phyloP scores from a whole-genome alignment of 2,329 filamentous ascomycete species.

The Chalaropsis thielavioides region DNA sequence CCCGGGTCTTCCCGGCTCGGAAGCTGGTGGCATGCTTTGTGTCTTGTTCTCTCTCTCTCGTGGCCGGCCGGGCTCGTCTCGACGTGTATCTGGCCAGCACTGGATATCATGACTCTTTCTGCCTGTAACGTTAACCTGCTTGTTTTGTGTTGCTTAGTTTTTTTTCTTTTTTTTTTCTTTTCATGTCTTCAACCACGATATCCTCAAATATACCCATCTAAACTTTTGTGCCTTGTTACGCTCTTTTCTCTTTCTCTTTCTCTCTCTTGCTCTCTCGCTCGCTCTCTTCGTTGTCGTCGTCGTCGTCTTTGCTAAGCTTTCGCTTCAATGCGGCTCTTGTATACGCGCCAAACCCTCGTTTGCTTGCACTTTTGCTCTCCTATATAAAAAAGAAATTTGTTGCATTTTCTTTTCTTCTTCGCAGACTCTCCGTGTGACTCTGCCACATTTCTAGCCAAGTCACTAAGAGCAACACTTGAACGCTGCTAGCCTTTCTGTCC shows the following conservation, averaged over 20 bases:
- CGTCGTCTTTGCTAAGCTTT: background rate
- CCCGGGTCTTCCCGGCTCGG: too few relatives aligned
- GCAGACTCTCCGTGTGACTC: background rate
- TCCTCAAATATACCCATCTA: constrained; percentile 17
- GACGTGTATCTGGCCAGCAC: background rate
- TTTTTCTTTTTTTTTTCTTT: constrained; percentile 9
- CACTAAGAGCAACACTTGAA: background rate
- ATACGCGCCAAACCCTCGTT: background rate
- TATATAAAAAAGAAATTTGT: background rate
- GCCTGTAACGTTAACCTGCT: constrained; percentile 7
- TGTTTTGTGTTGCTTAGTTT: background rate
- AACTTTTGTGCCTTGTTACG: constrained; percentile 8
- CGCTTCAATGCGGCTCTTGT: too few relatives aligned
- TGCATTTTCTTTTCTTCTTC: background rate
- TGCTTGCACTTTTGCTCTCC: background rate
- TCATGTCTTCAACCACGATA: constrained; percentile 8
- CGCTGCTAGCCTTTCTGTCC: background rate
- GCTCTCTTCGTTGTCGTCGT: background rate
- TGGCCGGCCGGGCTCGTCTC: background rate
- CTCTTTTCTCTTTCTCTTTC: constrained; percentile 15
- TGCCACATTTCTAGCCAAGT: background rate
- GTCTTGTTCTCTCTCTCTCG: too few relatives aligned
- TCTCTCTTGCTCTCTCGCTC: constrained; percentile 20
- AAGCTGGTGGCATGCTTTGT: too few relatives aligned
- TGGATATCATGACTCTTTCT: constrained; percentile 5